Conservation (phyloP, 2,329 filamentous ascomycete genomes). For the Cladophialophora carrionii region DNA sequence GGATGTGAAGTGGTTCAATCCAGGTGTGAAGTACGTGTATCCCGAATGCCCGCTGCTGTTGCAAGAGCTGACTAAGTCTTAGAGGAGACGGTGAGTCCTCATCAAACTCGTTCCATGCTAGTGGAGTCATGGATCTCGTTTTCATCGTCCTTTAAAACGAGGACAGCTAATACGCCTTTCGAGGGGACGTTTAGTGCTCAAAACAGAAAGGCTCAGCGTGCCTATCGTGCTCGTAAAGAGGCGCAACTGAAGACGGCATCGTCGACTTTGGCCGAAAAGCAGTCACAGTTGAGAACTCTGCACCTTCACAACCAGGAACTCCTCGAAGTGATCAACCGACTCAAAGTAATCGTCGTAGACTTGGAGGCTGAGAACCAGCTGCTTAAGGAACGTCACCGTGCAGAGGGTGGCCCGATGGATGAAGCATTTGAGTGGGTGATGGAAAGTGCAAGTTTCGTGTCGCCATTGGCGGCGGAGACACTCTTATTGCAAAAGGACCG, state of each 20-base stretch:
- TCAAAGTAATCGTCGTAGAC: constrained; percentile 5
- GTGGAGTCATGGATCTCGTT: neutral
- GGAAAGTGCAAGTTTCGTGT: neutral
- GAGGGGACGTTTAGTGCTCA: constrained; percentile 14
- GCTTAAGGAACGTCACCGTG: neutral
- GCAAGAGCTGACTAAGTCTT: neutral
- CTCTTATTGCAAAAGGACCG: neutral
- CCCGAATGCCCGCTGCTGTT: neutral
- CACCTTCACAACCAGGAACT: constrained; percentile 5
- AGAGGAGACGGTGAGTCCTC: constrained; percentile 15
- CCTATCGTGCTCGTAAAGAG: constrained; percentile 35
- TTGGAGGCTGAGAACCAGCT: constrained; percentile 18
- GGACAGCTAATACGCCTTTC: neutral
- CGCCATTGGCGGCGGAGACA: neutral
- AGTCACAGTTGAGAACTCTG: constrained; percentile 7
- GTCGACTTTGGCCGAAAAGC: constrained; percentile 9
- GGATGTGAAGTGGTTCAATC: constrained; percentile 16
- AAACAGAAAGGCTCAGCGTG: constrained; percentile 33
- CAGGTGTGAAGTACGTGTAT: constrained; percentile 9
- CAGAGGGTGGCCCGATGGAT: neutral
- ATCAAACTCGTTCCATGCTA: neutral
- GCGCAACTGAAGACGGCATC: constrained; percentile 25
- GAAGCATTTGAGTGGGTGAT: neutral
- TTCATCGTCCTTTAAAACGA: neutral
- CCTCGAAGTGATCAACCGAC: constrained; percentile 4